Evolutionary conservation across 306 rosid genomes (phyloP).

Genomic region (Castanospermum australe): DNA sequence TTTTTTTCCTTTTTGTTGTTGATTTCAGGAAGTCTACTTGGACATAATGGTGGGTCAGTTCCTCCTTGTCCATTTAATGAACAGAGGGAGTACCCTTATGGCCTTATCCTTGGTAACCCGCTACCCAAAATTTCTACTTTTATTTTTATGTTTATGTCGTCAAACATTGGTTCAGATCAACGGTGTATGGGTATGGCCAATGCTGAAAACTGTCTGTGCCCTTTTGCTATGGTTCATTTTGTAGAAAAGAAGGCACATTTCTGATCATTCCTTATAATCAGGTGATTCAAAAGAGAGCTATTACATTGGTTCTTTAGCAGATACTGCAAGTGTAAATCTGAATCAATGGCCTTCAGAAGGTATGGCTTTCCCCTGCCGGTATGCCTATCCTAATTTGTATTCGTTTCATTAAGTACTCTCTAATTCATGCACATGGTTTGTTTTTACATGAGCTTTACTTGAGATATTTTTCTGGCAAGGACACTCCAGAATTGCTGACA

Average conservation of each 20-base stretch:
- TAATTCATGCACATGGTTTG: neutral
- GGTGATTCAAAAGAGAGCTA: constrained; percentile 84
- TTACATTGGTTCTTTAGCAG: constrained; percentile 65
- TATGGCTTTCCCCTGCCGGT: constrained; percentile 12
- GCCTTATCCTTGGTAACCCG: too few relatives aligned
- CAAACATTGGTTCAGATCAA: neutral
- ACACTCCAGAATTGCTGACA: constrained; percentile 57
- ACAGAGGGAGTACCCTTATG: too few relatives aligned
- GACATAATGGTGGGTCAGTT: neutral
- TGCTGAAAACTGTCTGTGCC: neutral
- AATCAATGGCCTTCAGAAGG: constrained; percentile 94
- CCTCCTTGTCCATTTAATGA: neutral
- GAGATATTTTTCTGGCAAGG: constrained; percentile 16
- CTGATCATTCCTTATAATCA: constrained; percentile 24
- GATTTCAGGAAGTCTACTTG: neutral
- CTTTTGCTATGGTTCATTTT: neutral
- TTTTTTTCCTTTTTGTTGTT: neutral
- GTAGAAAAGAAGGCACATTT: neutral
- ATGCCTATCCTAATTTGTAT: neutral
- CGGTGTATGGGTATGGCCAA: neutral
- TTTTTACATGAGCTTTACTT: neutral
- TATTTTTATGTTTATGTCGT: neutral
- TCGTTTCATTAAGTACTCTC: neutral
- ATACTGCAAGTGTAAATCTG: constrained; percentile 29
- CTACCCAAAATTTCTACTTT: neutral